Evolutionary conservation across 257 asterid species (phyloP), one percentile per base, ranked within the genome.

Genomic region (Cordia subcordata): DNA sequence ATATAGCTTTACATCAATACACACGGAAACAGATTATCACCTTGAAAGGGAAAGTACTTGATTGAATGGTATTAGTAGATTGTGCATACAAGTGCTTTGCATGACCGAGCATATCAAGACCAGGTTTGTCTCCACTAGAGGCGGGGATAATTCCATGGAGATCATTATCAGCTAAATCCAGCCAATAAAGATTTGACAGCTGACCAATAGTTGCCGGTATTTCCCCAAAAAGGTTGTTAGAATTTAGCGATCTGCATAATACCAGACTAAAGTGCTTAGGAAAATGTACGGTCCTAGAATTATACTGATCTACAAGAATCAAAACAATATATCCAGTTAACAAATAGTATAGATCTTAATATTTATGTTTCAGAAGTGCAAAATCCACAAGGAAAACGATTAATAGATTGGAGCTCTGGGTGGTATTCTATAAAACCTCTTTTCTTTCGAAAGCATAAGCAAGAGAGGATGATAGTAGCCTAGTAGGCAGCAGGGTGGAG

Each of bases 31-130:
- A 18, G 19, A 22, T 4, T 22, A 22, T 27, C 17, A 52, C 5
- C 0, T 23, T 1, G 50, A 15, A 32, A 45, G 53, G 18, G 5
- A 35, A 61, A 12, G 37, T n/a, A n/a, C 14, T 9, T 13, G 50
- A 23, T 13, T 17, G 5, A n/a, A n/a, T n/a, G n/a, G 55, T 15
- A 27, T 15, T 19, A 21, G 3, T 13, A 55, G 66, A 22, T 37
- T 54, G 18, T 44, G 68, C 93, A 79, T 68, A 90, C 97, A 90
- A 81, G 82, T 86, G 95, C 69, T 84, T 90, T 47, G 94, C 94
- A 67, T 77, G 79, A 73, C 76, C 82, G 50, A 90, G 88, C 20
- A 71, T 88, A 67, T 89, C 91, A 37, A 86, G 79, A 19, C 97
- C 97, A 15, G 91, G 82, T 64, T 75, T 72, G 62, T 39, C 63